Conservation (phyloP, 176 grass and related monocot species). For the Triticum dicoccoides region DNA sequence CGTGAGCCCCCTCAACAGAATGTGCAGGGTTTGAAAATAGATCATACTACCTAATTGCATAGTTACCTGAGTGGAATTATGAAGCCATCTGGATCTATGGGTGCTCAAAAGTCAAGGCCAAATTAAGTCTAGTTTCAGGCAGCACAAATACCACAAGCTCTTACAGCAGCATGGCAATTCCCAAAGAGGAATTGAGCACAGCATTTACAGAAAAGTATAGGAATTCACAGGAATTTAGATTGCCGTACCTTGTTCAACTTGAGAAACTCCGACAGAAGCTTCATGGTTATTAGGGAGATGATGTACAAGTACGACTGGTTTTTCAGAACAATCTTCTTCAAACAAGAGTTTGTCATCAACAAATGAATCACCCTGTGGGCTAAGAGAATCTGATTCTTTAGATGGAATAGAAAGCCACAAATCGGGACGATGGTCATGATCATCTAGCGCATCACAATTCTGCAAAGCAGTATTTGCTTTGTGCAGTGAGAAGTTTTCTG, state of each 20-base stretch:
- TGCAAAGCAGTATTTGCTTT: conserved; percentile 42
- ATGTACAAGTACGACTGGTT: conserved; percentile 10
- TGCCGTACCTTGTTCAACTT: conserved; percentile 22
- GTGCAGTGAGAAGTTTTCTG: conserved; percentile 53
- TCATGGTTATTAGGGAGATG: conserved; percentile 35
- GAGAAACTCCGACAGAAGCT: conserved; percentile 21
- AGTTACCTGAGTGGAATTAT: background rate
- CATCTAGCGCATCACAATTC: conserved; percentile 41
- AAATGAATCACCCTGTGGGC: conserved; percentile 21
- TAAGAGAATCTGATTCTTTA: conserved; percentile 27
- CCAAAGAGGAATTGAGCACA: background rate
- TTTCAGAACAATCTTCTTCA: conserved; percentile 33
- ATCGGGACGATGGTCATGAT: conserved; percentile 31
- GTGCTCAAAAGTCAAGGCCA: background rate
- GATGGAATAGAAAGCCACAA: conserved; percentile 43
- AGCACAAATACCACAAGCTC: background rate
- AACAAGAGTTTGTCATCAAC: conserved; percentile 37
- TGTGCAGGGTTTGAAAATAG: background rate
- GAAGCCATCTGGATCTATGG: background rate
- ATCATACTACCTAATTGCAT: background rate
- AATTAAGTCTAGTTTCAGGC: background rate
- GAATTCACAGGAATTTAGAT: background rate
- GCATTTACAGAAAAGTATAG: background rate
- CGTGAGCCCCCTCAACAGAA: background rate
- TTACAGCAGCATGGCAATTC: conserved; percentile 7